These are phyloP conservation scores for Scalesia atractyloides DNA, from an alignment of 129 eudicot genomes.

Conservation along the genomic window DNA sequence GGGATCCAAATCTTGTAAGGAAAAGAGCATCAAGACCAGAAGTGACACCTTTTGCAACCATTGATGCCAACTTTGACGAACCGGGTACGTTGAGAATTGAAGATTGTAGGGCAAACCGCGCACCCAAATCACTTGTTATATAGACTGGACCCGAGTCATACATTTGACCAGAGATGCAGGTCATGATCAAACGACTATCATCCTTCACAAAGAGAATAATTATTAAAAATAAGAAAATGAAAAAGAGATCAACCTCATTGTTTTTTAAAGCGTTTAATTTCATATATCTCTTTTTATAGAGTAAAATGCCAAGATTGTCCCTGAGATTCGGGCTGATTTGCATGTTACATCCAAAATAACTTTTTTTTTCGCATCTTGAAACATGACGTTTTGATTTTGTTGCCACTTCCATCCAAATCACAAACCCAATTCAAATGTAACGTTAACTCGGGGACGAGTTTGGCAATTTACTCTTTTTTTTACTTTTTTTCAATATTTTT, in stretches of 20 bases:
- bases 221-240: constrained; percentile 7
- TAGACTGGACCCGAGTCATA: constrained; percentile 88
- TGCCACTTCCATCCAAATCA: no score
- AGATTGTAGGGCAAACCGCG: constrained; percentile 61
- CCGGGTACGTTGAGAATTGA: constrained; percentile 50
- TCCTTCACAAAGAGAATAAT: constrained; percentile 48
- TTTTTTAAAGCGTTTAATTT: neutral
- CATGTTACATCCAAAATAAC: no score
- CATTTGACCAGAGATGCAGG: constrained; percentile 86
- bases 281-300: neutral
- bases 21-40: constrained; percentile 84
- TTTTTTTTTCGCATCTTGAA: no score
- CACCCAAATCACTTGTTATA: constrained; percentile 78
- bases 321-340: no score
- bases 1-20: constrained; percentile 78
- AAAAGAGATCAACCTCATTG: neutral
- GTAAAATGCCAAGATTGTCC: neutral
- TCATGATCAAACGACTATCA: constrained; percentile 72
- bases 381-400: no score
- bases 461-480: no score
- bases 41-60: constrained; percentile 68
- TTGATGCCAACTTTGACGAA: constrained; percentile 57
- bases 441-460: no score
- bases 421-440: no score
- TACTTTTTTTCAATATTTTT: no score